phyloP scores from a whole-genome alignment of 495 filamentous ascomycete species.

The Neurospora sp. region DNA sequence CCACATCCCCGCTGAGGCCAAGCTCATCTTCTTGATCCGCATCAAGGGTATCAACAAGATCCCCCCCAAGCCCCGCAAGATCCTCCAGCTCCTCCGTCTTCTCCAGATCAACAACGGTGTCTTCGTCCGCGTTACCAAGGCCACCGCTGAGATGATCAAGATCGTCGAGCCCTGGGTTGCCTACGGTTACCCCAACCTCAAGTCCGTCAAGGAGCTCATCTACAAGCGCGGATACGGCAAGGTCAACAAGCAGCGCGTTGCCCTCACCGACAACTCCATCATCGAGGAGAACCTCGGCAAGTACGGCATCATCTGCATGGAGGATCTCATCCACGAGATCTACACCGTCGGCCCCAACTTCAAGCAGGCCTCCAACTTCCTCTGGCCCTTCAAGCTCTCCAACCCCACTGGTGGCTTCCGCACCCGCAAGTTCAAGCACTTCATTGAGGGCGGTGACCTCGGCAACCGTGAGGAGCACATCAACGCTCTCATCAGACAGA shows the following conservation, averaged over 20 bases:
- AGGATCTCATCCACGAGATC: conserved; percentile 99
- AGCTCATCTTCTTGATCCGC: conserved; percentile 96
- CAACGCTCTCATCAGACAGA: conserved; percentile 90
- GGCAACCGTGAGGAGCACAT: conserved; percentile 99
- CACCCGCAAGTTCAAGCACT: conserved; percentile 96
- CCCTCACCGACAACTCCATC: conserved; percentile 94
- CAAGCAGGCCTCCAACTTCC: conserved; percentile 99
- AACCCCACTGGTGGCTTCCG: conserved; percentile 96
- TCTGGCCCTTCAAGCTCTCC: conserved; percentile 99
- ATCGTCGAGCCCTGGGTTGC: conserved; percentile 96
- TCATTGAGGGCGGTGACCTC: conserved; percentile 95
- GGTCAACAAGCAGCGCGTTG: conserved; percentile 89
- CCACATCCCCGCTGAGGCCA: conserved; percentile 88
- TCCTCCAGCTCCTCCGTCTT: conserved; percentile 95
- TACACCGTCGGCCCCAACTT: conserved; percentile 98
- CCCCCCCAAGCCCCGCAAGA: conserved; percentile 98
- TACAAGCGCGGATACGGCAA: conserved; percentile 99
- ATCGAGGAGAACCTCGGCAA: conserved; percentile 94
- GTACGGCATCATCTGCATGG: conserved; percentile 98
- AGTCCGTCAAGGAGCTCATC: conserved; percentile 95
- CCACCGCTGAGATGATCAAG: conserved; percentile 94
- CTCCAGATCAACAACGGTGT: conserved; percentile 99
- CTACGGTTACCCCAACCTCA: conserved; percentile 98
- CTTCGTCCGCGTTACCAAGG: conserved; percentile 96
- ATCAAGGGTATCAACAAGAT: conserved; percentile 99